Conservation (phyloP, 768 basidiomycete genomes). For the Amanita subjunquillea region DNA sequence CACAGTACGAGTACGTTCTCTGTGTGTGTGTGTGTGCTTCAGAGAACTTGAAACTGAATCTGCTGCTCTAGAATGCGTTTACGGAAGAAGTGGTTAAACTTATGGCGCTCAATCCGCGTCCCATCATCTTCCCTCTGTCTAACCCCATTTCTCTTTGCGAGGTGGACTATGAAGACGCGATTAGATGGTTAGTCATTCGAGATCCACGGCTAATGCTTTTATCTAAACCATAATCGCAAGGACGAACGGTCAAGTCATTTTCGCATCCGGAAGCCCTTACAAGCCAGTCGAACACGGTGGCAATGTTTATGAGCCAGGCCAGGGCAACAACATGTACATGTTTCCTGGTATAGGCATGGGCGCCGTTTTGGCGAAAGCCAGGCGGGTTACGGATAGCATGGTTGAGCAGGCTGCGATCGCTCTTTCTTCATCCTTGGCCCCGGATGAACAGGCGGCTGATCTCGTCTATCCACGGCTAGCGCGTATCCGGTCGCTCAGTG, state of each 20-base stretch:
- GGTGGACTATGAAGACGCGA: conserved; percentile 48
- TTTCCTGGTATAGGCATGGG: conserved; percentile 57
- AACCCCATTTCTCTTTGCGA: conserved; percentile 60
- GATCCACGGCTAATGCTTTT: not conserved
- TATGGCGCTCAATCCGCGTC: conserved; percentile 59
- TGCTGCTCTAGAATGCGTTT: conserved; percentile 41
- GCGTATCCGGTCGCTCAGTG: conserved; percentile 59
- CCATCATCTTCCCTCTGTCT: conserved; percentile 78
- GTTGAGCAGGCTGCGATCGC: conserved; percentile 58
- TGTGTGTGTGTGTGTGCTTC: too few relatives aligned
- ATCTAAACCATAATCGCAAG: conserved; percentile 15
- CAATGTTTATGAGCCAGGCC: conserved; percentile 48
- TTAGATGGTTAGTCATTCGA: conserved; percentile 34
- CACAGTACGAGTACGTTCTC: conserved; percentile 34
- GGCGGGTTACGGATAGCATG: conserved; percentile 56
- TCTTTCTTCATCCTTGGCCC: conserved; percentile 43
- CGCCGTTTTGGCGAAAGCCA: conserved; percentile 44
- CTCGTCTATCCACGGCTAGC: conserved; percentile 62
- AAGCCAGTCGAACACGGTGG: conserved; percentile 36
- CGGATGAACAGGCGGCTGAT: conserved; percentile 41
- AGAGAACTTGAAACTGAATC: conserved; percentile 14
- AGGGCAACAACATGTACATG: conserved; percentile 78
- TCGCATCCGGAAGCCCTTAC: conserved; percentile 70
- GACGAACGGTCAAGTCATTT: conserved; percentile 59
- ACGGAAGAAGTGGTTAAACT: conserved; percentile 46